Evolutionary conservation across 2,329 filamentous ascomycete genomes (phyloP).

Genomic region (Paraphoma chrysanthemicola): DNA sequence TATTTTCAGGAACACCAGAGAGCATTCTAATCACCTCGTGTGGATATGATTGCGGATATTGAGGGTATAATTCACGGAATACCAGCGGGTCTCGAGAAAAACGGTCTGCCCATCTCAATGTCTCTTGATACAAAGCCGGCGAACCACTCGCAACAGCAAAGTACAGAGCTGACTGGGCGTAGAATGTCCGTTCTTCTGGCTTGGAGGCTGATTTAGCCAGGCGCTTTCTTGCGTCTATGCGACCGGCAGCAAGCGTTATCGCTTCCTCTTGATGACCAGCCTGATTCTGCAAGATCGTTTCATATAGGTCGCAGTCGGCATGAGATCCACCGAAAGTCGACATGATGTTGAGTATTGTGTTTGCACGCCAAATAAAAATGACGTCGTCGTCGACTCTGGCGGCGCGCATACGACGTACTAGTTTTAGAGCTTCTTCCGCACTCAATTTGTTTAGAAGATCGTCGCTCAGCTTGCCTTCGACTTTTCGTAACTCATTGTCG

Average conservation of each 20-base stretch:
- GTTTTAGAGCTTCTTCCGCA: constrained; percentile 18
- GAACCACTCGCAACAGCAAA: constrained; percentile 44
- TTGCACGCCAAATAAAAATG: constrained; percentile 2
- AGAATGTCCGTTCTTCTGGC: constrained; percentile 34
- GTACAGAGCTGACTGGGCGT: constrained; percentile 33
- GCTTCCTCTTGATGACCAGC: constrained; percentile 17
- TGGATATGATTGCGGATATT: not conserved
- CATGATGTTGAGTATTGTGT: constrained; percentile 8
- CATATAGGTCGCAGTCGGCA: constrained; percentile 24
- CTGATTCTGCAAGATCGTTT: constrained; percentile 16
- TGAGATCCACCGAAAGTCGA: not conserved
- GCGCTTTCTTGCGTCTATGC: constrained; percentile 25
- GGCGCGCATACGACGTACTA: constrained; percentile 28
- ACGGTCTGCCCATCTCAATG: constrained; percentile 43
- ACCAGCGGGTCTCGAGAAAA: constrained; percentile 45
- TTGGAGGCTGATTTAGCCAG: constrained; percentile 29
- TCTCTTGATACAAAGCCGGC: constrained; percentile 23
- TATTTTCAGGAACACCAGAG: constrained; percentile 6
- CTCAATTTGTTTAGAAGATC: constrained; percentile 15
- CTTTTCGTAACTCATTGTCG: constrained; percentile 18
- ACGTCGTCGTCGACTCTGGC: constrained; percentile 25
- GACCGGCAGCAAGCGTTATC: constrained; percentile 8
- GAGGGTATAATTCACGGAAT: constrained; percentile 1
- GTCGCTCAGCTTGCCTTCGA: constrained; percentile 6
- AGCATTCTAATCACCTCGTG: constrained; percentile 3